Conservation (phyloP, 2,329 filamentous ascomycete genomes). For the Aureobasidium sp. region DNA sequence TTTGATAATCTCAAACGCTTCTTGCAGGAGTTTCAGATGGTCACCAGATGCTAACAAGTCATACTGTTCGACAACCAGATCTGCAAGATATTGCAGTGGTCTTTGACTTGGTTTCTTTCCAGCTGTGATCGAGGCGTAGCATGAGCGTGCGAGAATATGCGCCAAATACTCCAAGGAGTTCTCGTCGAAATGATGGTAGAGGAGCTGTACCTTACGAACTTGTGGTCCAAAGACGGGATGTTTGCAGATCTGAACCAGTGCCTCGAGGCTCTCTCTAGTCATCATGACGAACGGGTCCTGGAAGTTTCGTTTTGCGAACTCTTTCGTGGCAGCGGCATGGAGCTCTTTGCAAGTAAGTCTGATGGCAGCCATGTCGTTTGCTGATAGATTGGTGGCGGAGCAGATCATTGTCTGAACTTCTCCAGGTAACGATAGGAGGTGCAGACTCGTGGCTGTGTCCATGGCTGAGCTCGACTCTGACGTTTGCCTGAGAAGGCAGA, state of each 20-base stretch:
- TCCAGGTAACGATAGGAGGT: neutral
- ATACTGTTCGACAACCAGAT: neutral
- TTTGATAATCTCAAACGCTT: neutral
- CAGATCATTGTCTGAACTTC: neutral
- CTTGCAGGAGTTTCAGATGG: neutral
- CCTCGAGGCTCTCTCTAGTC: neutral
- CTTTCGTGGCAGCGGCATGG: neutral
- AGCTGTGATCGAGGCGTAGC: too few relatives aligned
- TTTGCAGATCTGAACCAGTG: neutral
- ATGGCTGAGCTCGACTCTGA: neutral
- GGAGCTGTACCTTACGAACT: neutral
- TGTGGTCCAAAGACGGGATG: conserved; percentile 1
- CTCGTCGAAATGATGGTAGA: too few relatives aligned
- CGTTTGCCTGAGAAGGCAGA: neutral
- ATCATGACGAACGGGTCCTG: neutral
- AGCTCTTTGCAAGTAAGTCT: neutral
- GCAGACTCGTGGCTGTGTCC: neutral
- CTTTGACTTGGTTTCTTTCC: too few relatives aligned
- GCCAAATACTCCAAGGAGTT: too few relatives aligned
- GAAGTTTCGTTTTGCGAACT: neutral
- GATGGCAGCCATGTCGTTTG: neutral
- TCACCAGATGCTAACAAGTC: neutral
- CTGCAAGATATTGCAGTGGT: neutral
- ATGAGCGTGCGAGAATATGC: too few relatives aligned
- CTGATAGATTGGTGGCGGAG: neutral